Evolutionary conservation across 768 basidiomycete genomes (phyloP), one percentile per base, ranked within the genome.

Genomic region (Melanogaster broomeanus): DNA sequence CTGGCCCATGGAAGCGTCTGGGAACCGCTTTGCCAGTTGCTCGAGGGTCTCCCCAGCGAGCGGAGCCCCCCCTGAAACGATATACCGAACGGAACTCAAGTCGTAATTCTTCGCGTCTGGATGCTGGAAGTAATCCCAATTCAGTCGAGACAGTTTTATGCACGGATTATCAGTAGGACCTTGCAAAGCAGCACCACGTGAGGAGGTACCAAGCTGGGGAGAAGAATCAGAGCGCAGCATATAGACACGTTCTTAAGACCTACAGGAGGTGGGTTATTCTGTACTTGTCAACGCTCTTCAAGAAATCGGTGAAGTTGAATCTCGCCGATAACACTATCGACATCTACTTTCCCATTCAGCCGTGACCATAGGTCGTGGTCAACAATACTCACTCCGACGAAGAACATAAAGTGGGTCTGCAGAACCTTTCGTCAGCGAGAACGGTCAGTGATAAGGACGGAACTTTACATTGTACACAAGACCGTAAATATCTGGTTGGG

Each of bases 401-500:
- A 83, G 15, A 85, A 52, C 39, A 77, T 64, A 53, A 69, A 81
- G 61, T 85, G 84, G 34, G 83, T 55, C 81, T 83, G 45, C 22
- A 69, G 71, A 70, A 68, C 48, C 72, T 69, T 71, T 40, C 50
- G 30, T 27, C 24, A 42, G 33, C 28, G 16, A 25, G 5, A 28
- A 34, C n/a, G 2, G 46, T 39, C 7, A 22, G 1, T 42, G 19
- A 15, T 21, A 45, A n/a, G 39, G 16, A 25, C 18, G 13, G 13
- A 16, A 35, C 5, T 72, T 48, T 44, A 81, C 77, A 61, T 77
- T 80, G 49, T 83, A 74, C 24, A 83, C 77, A 22, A 84, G 66
- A 9, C 84, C 83, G 63, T 83, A 85, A 2, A 85, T 84, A 61
- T 85, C 83, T 78, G 58, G 55, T 24, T 49, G 42, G 19, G 19